Conservation (phyloP, 257 asterid species). For the Dorcoceras hygrometricum region DNA sequence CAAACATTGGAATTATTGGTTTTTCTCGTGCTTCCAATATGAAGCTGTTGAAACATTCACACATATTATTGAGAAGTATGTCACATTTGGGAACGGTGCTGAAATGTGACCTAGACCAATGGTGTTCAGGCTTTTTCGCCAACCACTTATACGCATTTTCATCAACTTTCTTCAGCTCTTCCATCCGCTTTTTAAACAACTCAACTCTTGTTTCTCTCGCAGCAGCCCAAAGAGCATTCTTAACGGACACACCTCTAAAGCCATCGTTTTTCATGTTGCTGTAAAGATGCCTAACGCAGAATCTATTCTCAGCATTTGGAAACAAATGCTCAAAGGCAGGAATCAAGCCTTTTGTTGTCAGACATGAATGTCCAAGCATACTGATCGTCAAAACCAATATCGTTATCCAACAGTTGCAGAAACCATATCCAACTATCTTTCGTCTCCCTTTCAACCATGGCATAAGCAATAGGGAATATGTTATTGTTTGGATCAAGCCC, state of each 20-base stretch:
- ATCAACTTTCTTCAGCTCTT: not conserved
- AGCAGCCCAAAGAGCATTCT: too few relatives aligned
- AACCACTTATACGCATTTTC: not conserved
- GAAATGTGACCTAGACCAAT: too few relatives aligned
- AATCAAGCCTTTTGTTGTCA: not conserved
- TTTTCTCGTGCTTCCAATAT: too few relatives aligned
- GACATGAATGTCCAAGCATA: not conserved
- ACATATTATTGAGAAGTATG: too few relatives aligned
- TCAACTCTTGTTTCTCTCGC: not conserved
- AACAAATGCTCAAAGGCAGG: not conserved
- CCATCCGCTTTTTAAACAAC: not conserved
- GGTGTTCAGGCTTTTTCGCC: not conserved
- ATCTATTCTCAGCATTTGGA: not conserved
- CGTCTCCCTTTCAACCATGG: too few relatives aligned
- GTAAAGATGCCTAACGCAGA: not conserved
- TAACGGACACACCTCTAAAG: not conserved
- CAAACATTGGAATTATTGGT: too few relatives aligned
- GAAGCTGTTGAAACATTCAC: too few relatives aligned
- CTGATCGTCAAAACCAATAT: not conserved
- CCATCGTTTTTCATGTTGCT: not conserved
- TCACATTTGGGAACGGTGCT: too few relatives aligned
- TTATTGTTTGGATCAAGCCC: too few relatives aligned
- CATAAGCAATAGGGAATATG: too few relatives aligned
- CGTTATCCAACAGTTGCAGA: not conserved
- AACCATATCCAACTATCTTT: not conserved